A percentile compares a stretch with the other conserved stretches of the same genome.
phyloP scores from a whole-genome alignment of 192 early-diverging fungal genomes.

The Tieghemiomyces parasiticus region DNA sequence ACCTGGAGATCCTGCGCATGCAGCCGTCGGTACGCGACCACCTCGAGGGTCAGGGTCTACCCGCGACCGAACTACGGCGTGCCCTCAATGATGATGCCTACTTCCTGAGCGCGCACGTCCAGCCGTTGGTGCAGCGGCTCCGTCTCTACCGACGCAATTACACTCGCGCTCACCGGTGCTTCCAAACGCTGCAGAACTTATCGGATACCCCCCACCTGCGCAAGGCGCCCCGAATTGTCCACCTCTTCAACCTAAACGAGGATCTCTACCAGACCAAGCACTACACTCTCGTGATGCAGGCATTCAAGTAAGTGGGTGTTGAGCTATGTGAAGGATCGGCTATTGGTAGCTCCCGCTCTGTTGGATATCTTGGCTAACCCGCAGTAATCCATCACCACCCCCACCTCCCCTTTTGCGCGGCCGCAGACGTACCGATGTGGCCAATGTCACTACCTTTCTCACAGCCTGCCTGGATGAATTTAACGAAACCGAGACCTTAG shows the following conservation, averaged over 20 bases:
- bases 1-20: slow-evolving; percentile 52
- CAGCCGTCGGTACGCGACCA: slow-evolving; percentile 44
- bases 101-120: slow-evolving; percentile 32
- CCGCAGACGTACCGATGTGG: neutral
- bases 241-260: slow-evolving; percentile 41
- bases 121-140: slow-evolving; percentile 29
- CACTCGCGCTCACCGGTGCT: slow-evolving; percentile 37
- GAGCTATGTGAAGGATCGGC: neutral
- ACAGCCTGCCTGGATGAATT: neutral
- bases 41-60: slow-evolving; percentile 21
- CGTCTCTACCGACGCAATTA: slow-evolving; percentile 41
- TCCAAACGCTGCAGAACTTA: slow-evolving; percentile 38
- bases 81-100: slow-evolving; percentile 45
- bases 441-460: neutral
- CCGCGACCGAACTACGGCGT: slow-evolving; percentile 16
- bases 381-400: neutral
- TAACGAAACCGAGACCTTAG: neutral
- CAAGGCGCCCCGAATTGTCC: slow-evolving; percentile 47
- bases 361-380: neutral
- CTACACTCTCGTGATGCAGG: neutral
- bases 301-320: neutral
- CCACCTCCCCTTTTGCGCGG: neutral
- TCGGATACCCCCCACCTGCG: slow-evolving; percentile 20
- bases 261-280: slow-evolving; percentile 18
- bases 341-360: neutral